Base-by-base conservation (phyloP, 805 yeast genomes). In the Starmerella ratchasimensis region DNA sequence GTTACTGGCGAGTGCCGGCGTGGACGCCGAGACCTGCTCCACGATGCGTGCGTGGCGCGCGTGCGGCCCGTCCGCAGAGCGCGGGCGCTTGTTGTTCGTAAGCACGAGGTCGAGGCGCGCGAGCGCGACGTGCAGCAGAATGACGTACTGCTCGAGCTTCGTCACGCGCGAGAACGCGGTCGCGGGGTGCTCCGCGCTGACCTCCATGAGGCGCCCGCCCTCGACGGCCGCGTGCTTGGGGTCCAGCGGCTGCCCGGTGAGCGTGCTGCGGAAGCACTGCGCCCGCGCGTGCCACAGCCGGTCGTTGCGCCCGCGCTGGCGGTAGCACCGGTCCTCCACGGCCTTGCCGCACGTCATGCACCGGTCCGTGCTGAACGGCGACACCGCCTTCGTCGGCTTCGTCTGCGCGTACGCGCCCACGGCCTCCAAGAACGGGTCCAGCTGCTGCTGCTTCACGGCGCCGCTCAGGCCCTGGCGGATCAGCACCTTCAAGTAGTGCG, bases 401-500 rank as follows among this genome's bases (percentile, higher is more conserved):
- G 74, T 22, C 54, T 57, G 34, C 69, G 65, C 16, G 74, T 62
- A 48, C 65, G 71, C 6, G 2, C 36, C 33, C 9, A 41, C 33
- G 1, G 41, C 24, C 1, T 13, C 22, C 36, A 88, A 58, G 49
- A 80, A 82, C 31, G 62, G 62, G 37, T 80, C 76, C 19, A 24
- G 80, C 61, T 1, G 83, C 55, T 80, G 80, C 38, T 69, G 63
- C 39, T 70, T 75, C n/a, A 90, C 62, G 0, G 95, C 81, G 47
- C 75, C 74, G 41, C 74, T 70, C 29, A 90, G 67, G 0, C 95
- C 90, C 51, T 74, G 73, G 45, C 96, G 65, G 4, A 88, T 79
- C 17, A 90, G 62, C 5, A 88, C 65, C 56, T 90, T 90, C 50
- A 90, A 64, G 57, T 84, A 88, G 55, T 90, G 97, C 0, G 98